Percentiles rank a stretch among this genome's conserved stretches.
These are phyloP conservation scores for Papiliotrema nemorosa DNA, from an alignment of 1,284 basidiomycete genomes.

Conservation along the genomic window DNA sequence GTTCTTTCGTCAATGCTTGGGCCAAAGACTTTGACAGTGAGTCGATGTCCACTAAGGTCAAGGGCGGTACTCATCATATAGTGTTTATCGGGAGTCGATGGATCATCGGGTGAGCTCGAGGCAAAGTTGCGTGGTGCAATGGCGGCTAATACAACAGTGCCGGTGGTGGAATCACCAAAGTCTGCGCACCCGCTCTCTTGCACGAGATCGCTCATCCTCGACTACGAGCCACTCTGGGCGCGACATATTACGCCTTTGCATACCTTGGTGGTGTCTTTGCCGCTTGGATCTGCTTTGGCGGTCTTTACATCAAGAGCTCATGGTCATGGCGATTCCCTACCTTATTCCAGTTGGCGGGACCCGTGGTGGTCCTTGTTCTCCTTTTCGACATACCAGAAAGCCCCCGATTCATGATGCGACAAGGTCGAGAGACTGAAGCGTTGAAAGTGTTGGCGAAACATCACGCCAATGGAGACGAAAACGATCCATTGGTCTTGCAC, in stretches of 20 bases:
- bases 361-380: conserved; percentile 57
- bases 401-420: conserved; percentile 57
- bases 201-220: conserved; percentile 18
- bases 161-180: conserved; percentile 7
- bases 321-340: conserved; percentile 56
- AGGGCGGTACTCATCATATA: not conserved
- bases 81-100: conserved; percentile 16
- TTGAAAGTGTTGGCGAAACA: conserved; percentile 57
- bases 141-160: not conserved
- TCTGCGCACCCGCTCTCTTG: conserved; percentile 15
- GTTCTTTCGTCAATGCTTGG: conserved; percentile 28
- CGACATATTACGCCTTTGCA: conserved; percentile 19
- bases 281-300: conserved; percentile 21
- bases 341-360: conserved; percentile 61
- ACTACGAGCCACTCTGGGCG: conserved; percentile 7
- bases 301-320: conserved; percentile 20
- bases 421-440: conserved; percentile 48
- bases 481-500: conserved; percentile 28
- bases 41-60: not conserved
- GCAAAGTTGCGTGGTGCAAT: too few species aligned
- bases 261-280: conserved; percentile 27
- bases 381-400: conserved; percentile 64
- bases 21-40: conserved; percentile 11
- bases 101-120: conserved; percentile 3
- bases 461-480: conserved; percentile 54